A percentile compares a stretch with the other conserved stretches of the same genome.
Evolutionary conservation across 1,284 basidiomycete species (phyloP).

Genomic region (Ustilago esculenta): DNA sequence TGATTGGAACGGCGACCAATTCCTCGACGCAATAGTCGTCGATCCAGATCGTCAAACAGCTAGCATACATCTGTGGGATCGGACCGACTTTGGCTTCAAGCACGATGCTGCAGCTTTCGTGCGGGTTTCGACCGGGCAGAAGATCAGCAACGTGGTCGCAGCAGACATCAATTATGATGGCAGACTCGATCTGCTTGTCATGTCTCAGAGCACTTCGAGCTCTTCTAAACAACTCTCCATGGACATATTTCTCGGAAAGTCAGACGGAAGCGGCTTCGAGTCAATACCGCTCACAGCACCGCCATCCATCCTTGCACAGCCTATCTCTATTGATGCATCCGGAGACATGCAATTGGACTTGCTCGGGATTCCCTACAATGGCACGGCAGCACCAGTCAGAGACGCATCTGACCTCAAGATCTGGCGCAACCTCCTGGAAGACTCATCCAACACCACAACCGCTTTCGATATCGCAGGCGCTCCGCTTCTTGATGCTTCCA

Average conservation of each 20-base stretch:
- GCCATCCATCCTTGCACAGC: conserved; percentile 78
- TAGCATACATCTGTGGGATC: conserved; percentile 82
- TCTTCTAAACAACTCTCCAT: conserved; percentile 26
- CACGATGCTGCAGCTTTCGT: conserved; percentile 69
- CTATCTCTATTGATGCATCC: conserved; percentile 84
- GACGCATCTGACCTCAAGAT: conserved; percentile 42
- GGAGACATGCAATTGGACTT: conserved; percentile 90
- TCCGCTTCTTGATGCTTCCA: conserved; percentile 23
- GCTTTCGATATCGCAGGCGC: conserved; percentile 32
- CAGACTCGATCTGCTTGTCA: conserved; percentile 85
- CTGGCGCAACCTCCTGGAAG: conserved; percentile 50
- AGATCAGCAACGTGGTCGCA: conserved; percentile 79
- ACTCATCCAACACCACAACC: conserved; percentile 16
- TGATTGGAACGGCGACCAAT: conserved; percentile 86
- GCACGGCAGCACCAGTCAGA: conserved; percentile 7
- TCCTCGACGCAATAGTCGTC: conserved; percentile 83
- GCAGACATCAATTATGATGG: conserved; percentile 94
- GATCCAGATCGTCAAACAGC: conserved; percentile 78
- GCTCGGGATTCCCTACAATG: conserved; percentile 74
- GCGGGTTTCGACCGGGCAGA: conserved; percentile 42
- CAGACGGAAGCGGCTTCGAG: conserved; percentile 34
- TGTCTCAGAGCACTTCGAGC: conserved; percentile 69
- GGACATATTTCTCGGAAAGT: conserved; percentile 45
- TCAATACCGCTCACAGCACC: conserved; percentile 71
- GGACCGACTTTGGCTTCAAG: conserved; percentile 74